Evolutionary conservation across 2,329 filamentous ascomycete genomes (phyloP).

Genomic region (Magnaporthiopsis rhizophila): DNA sequence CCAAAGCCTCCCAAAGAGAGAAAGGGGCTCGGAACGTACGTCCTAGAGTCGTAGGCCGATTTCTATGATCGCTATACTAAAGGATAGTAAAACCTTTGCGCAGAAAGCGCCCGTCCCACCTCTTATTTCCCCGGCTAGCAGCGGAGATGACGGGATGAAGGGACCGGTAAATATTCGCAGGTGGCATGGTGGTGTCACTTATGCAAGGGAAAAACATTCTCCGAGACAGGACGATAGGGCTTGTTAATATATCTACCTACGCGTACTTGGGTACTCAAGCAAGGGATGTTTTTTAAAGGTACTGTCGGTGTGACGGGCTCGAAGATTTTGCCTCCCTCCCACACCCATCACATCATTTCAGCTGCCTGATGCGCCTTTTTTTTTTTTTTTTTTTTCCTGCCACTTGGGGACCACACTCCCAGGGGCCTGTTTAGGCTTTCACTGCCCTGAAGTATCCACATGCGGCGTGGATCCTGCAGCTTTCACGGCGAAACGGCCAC

Average conservation of each 20-base stretch:
- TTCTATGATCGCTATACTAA: not conserved
- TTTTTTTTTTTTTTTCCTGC: too few species aligned
- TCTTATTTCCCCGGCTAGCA: not conserved
- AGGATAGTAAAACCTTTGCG: not conserved
- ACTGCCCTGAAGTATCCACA: not conserved
- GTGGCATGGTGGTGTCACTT: not conserved
- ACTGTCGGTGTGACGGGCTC: not conserved
- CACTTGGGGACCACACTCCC: too few species aligned
- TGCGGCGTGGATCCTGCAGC: not conserved
- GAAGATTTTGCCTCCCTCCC: too few species aligned
- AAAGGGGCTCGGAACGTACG: too few species aligned
- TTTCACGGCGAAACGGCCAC: not conserved
- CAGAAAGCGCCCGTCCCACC: not conserved
- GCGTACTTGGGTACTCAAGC: not conserved
- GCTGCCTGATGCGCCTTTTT: not conserved
- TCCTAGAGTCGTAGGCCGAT: not conserved
- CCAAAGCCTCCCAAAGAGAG: not conserved
- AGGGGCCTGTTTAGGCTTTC: not conserved
- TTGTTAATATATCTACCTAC: not conserved
- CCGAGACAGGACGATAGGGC: not conserved
- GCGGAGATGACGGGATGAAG: not conserved
- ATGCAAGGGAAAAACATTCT: not conserved
- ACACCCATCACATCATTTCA: not conserved
- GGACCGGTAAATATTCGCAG: not conserved
- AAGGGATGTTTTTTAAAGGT: not conserved